Percentiles rank a stretch among this genome's conserved stretches.
phyloP scores from a whole-genome alignment of 176 grass and related monocot species.

The Bonia amplexicaulis region DNA sequence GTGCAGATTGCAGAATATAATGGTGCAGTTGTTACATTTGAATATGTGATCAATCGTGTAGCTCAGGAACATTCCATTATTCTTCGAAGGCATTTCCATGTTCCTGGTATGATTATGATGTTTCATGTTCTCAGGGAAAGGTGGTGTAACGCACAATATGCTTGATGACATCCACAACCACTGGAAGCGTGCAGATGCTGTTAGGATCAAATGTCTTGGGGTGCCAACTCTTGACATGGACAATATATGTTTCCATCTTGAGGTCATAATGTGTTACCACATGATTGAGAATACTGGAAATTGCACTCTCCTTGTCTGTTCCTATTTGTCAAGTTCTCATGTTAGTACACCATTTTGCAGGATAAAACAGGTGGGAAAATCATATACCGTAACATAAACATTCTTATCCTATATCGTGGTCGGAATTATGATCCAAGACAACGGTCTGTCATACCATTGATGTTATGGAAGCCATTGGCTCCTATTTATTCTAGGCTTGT shows the following conservation, averaged over 20 bases:
- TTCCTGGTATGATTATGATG: neutral
- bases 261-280: constrained; percentile 45
- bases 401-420: constrained; percentile 59
- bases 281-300: neutral
- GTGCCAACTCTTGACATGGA: constrained; percentile 75
- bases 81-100: neutral
- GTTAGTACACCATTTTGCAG: constrained; percentile 28
- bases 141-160: constrained; percentile 73
- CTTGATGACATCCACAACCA: constrained; percentile 77
- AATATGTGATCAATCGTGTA: neutral
- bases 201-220: constrained; percentile 76
- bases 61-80: neutral
- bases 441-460: constrained; percentile 48
- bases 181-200: constrained; percentile 66
- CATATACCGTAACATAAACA: constrained; percentile 47
- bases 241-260: constrained; percentile 71
- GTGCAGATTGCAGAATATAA: neutral
- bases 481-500: constrained; percentile 67
- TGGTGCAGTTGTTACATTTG: neutral
- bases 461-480: constrained; percentile 74
- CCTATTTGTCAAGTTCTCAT: neutral
- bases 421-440: constrained; percentile 51
- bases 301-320: neutral
- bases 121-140: constrained; percentile 43
- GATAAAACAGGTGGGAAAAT: constrained; percentile 78